A percentile compares a stretch with the other conserved stretches of the same genome.
Conservation (phyloP, 2,329 filamentous ascomycete genomes). For the Cladorrhinum sp. region DNA sequence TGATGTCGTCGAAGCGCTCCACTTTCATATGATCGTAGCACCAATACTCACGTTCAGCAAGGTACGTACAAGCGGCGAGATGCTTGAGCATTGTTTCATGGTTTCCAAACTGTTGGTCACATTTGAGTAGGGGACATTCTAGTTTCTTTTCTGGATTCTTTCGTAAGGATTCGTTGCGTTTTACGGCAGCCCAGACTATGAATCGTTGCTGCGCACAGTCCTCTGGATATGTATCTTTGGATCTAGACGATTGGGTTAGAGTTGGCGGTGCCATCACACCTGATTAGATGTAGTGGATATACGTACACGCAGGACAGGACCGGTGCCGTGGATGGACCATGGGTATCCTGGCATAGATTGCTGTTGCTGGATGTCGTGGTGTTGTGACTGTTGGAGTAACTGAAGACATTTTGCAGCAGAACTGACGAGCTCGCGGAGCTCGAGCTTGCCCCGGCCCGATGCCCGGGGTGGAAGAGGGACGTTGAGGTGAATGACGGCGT, state of each 20-base stretch:
- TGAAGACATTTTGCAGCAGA: conserved; percentile 4
- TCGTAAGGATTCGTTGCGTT: conserved; percentile 48
- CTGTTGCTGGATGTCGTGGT: conserved; percentile 9
- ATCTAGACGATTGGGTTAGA: conserved; percentile 34
- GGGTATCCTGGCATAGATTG: not conserved
- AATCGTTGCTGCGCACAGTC: conserved; percentile 54
- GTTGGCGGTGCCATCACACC: not conserved
- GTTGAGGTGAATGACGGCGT: conserved; percentile 10
- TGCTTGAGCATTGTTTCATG: conserved; percentile 56
- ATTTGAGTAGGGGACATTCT: conserved; percentile 51
- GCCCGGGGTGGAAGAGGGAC: conserved; percentile 19
- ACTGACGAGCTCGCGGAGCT: conserved; percentile 13
- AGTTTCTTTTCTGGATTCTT: conserved; percentile 48
- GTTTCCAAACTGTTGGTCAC: conserved; percentile 47
- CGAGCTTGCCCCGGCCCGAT: conserved; percentile 8
- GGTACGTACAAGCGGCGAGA: conserved; percentile 46
- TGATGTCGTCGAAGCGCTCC: conserved; percentile 51
- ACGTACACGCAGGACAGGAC: conserved; percentile 32
- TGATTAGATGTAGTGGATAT: not conserved
- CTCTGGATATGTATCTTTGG: conserved; percentile 43
- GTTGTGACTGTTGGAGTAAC: conserved; percentile 9
- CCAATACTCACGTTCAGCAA: conserved; percentile 52
- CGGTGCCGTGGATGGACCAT: not conserved
- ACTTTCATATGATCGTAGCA: conserved; percentile 53
- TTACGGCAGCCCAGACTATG: conserved; percentile 55